Base-by-base conservation (phyloP, 2,329 filamentous ascomycete species). In the Dendryphion nanum region DNA sequence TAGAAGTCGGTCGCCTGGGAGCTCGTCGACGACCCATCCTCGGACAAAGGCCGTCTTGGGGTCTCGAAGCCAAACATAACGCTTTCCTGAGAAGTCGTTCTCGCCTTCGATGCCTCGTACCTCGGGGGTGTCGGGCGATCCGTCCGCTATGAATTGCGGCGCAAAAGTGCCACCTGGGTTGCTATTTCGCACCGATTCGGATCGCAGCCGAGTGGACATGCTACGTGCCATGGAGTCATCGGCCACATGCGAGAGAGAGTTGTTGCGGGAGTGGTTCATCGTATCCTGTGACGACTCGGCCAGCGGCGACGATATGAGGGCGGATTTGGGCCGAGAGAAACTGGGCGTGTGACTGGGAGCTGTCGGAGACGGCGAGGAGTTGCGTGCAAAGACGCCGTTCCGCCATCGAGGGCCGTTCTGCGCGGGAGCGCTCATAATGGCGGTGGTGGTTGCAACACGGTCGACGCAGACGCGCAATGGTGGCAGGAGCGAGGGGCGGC, bases 51-150 rank as follows among this genome's bases (percentile, higher is more conserved):
- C 93, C 38, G 78, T 77, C 57, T 90, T 79, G 2, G 87, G 76
- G 68, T 98, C 90, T 66, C 85, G 87, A 61, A 98, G 75, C 94
- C 93, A 98, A 48, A 98, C 90, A 73, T 97, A 98, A 72, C 93
- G 82, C 72, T 94, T 97, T 40, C 93, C 94, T 0, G 93, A 98
- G 66, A 98, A 97, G 74, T 98, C 93, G 64, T 96, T 97, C 61
- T 96, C 91, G 47, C 93, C 93, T 68, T 98, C 94, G 42, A 96
- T 89, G 14, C 88, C 86, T 15, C 75, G 72, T 19, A 82, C 73
- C 43, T 79, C 76, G 19, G 73, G 71, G 2, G 70, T 71, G 35
- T 74, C 73, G 50, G 81, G 77, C 66, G 86, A 72, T 48, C 90
- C 87, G 48, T 95, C 89, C 0, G 83, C 81, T 69, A 98, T 97